Conservation (phyloP, 2,329 filamentous ascomycete species). For the Botrytis deweyae region DNA sequence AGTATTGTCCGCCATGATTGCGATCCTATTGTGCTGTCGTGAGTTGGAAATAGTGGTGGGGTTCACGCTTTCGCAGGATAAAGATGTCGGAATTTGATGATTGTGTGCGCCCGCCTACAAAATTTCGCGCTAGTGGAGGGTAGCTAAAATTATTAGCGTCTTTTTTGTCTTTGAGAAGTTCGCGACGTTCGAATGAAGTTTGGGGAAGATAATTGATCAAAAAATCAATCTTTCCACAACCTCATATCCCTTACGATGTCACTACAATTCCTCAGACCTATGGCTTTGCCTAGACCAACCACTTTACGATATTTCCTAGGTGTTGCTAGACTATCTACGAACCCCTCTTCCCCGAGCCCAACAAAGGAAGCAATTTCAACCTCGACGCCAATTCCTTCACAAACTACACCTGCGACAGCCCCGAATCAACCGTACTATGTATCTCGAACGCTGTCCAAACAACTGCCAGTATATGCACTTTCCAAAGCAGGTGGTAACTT, state of each 20-base stretch:
- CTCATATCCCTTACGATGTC: slow-evolving; percentile 26
- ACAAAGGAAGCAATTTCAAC: slow-evolving; percentile 18
- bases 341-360: slow-evolving; percentile 11
- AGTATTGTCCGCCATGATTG: slow-evolving; percentile 51
- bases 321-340: slow-evolving; percentile 24
- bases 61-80: slow-evolving; percentile 20
- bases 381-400: slow-evolving; percentile 16
- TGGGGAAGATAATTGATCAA: not conserved
- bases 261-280: slow-evolving; percentile 39
- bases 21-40: slow-evolving; percentile 30
- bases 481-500: slow-evolving; percentile 74
- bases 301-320: slow-evolving; percentile 36
- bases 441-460: slow-evolving; percentile 65
- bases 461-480: slow-evolving; percentile 75
- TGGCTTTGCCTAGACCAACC: slow-evolving; percentile 35
- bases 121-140: slow-evolving; percentile 24
- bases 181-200: slow-evolving; percentile 13
- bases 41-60: slow-evolving; percentile 21
- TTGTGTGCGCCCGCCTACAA: slow-evolving; percentile 31
- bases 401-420: slow-evolving; percentile 14
- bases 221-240: not conserved
- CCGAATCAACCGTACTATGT: slow-evolving; percentile 50
- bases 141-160: slow-evolving; percentile 23
- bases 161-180: slow-evolving; percentile 19
- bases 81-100: slow-evolving; percentile 25